A percentile compares a stretch with the other conserved stretches of the same genome.
Evolutionary conservation across 176 grass and related monocot genomes (phyloP).

Genomic region (Thinopyrum elongatum): DNA sequence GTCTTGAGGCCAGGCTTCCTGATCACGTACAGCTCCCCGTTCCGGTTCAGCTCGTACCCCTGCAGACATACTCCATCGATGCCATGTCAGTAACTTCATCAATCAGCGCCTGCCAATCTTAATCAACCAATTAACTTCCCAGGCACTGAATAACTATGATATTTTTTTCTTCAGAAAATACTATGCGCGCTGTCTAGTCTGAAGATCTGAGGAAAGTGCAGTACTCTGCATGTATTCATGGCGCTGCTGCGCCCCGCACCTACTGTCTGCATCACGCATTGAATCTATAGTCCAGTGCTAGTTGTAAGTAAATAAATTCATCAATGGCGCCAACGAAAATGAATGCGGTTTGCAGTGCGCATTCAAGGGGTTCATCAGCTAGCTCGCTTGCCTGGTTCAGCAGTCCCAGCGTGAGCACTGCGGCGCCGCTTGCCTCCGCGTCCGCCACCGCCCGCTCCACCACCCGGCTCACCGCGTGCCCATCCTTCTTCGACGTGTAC

Average conservation of each 20-base stretch:
- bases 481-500: constrained; percentile 35
- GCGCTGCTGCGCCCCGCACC: neutral
- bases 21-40: constrained; percentile 54
- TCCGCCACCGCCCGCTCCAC: constrained; percentile 49
- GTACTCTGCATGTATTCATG: neutral
- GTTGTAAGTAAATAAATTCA: neutral
- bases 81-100: neutral
- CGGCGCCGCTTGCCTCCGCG: constrained; percentile 54
- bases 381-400: constrained; percentile 53
- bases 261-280: neutral
- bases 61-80: neutral
- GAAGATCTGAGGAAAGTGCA: neutral
- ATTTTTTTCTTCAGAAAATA: neutral
- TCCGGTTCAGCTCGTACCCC: constrained; percentile 45
- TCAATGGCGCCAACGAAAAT: neutral
- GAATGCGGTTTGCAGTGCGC: neutral
- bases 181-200: neutral
- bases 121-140: neutral
- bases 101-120: too few relatives aligned
- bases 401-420: constrained; percentile 55
- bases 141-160: neutral
- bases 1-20: constrained; percentile 41
- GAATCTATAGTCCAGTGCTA: neutral
- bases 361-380: neutral
- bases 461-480: constrained; percentile 24